A percentile compares a stretch with the other conserved stretches of the same genome.
Conservation (phyloP, 192 early-diverging fungal species). For the Martensiomyces pterosporus region DNA sequence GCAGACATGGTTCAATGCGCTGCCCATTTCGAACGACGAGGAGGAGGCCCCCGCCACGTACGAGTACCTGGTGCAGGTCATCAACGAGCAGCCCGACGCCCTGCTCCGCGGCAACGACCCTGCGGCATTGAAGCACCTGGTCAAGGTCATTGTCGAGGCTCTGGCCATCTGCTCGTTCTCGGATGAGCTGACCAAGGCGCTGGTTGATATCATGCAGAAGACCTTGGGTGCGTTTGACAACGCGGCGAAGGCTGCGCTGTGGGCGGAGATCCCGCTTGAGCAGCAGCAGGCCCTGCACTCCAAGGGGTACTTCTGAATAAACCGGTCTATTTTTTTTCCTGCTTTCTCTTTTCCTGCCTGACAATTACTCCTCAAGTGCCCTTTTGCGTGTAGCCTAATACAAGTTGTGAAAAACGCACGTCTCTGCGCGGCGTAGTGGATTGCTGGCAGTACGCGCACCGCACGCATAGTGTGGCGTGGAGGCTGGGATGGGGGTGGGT, state of each 20-base stretch:
- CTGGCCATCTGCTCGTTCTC: slow-evolving; percentile 29
- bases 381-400: too few relatives aligned
- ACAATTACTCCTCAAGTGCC: too few relatives aligned
- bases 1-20: slow-evolving; percentile 67
- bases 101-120: slow-evolving; percentile 24
- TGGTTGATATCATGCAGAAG: slow-evolving; percentile 20
- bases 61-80: slow-evolving; percentile 68
- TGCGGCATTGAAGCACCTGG: slow-evolving; percentile 29
- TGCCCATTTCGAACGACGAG: slow-evolving; percentile 86
- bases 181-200: slow-evolving; percentile 26
- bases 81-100: slow-evolving; percentile 46
- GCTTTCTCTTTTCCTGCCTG: not conserved
- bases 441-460: too few relatives aligned
- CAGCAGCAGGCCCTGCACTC: slow-evolving; percentile 47
- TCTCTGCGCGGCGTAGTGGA: too few relatives aligned
- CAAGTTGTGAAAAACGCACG: too few relatives aligned
- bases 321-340: not conserved
- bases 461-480: too few relatives aligned
- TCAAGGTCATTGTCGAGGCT: slow-evolving; percentile 29
- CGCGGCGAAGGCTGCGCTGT: slow-evolving; percentile 22
- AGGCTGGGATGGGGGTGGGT: too few relatives aligned
- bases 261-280: slow-evolving; percentile 36
- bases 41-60: slow-evolving; percentile 80
- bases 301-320: slow-evolving; percentile 24
- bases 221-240: slow-evolving; percentile 33